Evolutionary conservation across 192 early-diverging fungal genomes (phyloP).

Genomic region (Dimargaris xerosporica): DNA sequence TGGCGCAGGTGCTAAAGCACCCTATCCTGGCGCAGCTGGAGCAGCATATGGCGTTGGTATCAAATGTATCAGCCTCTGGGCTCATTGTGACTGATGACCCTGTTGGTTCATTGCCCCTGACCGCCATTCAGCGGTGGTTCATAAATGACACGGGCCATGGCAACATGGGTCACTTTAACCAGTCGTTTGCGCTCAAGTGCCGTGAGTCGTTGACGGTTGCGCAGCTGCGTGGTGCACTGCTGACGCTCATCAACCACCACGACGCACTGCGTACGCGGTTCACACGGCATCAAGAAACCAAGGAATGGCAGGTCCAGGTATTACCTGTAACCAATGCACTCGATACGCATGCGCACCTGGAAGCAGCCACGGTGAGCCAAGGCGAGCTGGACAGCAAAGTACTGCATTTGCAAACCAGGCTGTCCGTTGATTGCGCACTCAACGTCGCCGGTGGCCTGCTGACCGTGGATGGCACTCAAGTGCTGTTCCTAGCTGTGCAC

Average conservation of each 20-base stretch:
- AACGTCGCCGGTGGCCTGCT: background rate
- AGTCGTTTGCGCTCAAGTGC: background rate
- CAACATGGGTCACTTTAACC: constrained; percentile 2
- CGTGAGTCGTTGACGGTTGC: background rate
- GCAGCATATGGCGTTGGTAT: background rate
- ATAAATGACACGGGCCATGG: background rate
- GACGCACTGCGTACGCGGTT: background rate
- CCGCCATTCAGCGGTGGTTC: background rate
- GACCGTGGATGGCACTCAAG: background rate
- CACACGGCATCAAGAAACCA: background rate
- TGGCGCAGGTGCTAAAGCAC: background rate
- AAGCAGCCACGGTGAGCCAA: background rate
- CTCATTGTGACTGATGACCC: background rate
- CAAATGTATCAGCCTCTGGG: background rate
- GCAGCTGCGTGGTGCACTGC: background rate
- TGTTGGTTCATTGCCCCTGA: background rate
- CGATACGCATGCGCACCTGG: background rate
- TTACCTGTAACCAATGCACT: background rate
- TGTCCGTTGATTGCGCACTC: background rate
- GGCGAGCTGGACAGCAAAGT: background rate
- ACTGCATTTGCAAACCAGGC: background rate
- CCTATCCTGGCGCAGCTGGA: background rate
- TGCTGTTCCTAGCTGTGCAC: background rate
- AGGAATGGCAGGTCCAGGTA: background rate
- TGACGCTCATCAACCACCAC: background rate